Evolutionary conservation across 805 yeast species (phyloP).

Genomic region (Wickerhamomyces bovis): DNA sequence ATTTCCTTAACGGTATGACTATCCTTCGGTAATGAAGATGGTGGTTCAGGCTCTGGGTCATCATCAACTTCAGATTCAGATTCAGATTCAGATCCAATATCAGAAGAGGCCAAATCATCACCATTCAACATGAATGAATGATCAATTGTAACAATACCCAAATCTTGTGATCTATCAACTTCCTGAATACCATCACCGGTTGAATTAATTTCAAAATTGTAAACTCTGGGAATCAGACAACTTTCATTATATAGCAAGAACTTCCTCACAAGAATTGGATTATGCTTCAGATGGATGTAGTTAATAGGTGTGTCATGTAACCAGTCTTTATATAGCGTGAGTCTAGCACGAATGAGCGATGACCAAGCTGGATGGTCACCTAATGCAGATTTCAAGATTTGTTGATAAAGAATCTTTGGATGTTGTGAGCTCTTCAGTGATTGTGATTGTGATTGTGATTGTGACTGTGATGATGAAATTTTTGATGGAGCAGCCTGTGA

Average conservation of each 20-base stretch:
- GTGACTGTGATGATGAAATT: slow-evolving; percentile 1
- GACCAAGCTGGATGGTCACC: slow-evolving; percentile 19
- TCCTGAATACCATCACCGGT: slow-evolving; percentile 9
- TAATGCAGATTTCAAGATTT: slow-evolving; percentile 16
- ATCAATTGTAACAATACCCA: neutral
- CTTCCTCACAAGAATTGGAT: slow-evolving; percentile 9
- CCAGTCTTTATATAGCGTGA: slow-evolving; percentile 22
- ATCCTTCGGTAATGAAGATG: slow-evolving; percentile 13
- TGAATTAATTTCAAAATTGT: slow-evolving; percentile 6
- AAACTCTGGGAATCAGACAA: slow-evolving; percentile 3
- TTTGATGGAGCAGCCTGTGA: neutral
- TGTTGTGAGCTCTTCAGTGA: neutral
- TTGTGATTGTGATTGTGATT: too few species aligned
- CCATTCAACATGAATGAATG: slow-evolving; percentile 12
- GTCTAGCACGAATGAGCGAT: slow-evolving; percentile 13
- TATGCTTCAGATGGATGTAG: slow-evolving; percentile 17
- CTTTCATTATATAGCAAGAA: slow-evolving; percentile 6
- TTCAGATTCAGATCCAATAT: slow-evolving; percentile 2
- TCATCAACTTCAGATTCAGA: slow-evolving; percentile 7
- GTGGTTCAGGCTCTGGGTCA: slow-evolving; percentile 1
- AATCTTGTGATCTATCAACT: neutral
- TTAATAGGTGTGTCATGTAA: slow-evolving; percentile 3
- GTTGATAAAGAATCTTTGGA: slow-evolving; percentile 15
- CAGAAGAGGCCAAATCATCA: slow-evolving; percentile 11
- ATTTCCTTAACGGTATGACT: slow-evolving; percentile 5